These are phyloP conservation scores for Goffeauzyma gilvescens DNA, from an alignment of 768 basidiomycete genomes.

Conservation along the genomic window DNA sequence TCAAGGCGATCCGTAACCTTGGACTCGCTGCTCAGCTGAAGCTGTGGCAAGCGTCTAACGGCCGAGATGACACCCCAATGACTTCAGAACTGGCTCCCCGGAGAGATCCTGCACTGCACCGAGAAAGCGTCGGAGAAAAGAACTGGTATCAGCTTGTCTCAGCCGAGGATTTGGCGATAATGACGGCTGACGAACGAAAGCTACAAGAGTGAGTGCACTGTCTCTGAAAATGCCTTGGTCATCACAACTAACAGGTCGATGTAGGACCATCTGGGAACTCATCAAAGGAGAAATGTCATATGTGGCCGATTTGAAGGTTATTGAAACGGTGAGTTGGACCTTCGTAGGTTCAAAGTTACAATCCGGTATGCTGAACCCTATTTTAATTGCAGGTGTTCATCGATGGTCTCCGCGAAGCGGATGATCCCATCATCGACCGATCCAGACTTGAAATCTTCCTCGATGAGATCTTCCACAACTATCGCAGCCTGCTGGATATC, in stretches of 20 bases:
- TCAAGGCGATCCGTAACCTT: constrained; percentile 62
- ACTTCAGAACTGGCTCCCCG: constrained; percentile 4
- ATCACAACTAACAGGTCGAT: no score
- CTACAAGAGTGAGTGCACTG: constrained; percentile 53
- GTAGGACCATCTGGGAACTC: constrained; percentile 78
- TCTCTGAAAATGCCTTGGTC: no score
- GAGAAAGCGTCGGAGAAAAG: constrained; percentile 46
- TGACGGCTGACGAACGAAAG: constrained; percentile 58
- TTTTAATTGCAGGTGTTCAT: constrained; percentile 47
- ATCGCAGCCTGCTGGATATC: constrained; percentile 41
- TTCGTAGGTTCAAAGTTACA: neutral
- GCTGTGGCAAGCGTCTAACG: constrained; percentile 80
- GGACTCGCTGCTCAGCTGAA: constrained; percentile 62
- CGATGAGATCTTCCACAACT: constrained; percentile 74
- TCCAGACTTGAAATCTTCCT: constrained; percentile 57
- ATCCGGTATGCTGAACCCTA: neutral
- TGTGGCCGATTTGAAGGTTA: constrained; percentile 73
- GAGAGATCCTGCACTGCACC: constrained; percentile 2
- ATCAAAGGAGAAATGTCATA: constrained; percentile 88
- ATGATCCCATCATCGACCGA: constrained; percentile 44
- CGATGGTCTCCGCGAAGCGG: constrained; percentile 26
- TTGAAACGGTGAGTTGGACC: constrained; percentile 44
- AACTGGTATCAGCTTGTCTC: constrained; percentile 81
- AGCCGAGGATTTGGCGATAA: constrained; percentile 42
- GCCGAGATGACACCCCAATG: constrained; percentile 40